Base-by-base conservation (phyloP, 345 rosid species). In the Adansonia digitata region DNA sequence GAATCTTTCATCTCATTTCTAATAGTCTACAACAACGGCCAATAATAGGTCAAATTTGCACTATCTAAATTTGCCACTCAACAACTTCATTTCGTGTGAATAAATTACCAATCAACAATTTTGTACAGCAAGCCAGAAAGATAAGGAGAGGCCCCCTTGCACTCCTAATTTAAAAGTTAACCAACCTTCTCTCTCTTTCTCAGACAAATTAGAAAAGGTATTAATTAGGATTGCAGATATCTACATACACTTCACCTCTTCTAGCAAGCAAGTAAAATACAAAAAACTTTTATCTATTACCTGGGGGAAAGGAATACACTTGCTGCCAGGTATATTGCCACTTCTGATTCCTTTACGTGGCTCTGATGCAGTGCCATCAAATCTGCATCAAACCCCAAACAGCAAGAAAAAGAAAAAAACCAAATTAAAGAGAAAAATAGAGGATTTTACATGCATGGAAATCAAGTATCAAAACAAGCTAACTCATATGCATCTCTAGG, bases 311-410 rank as follows among this genome's bases (percentile, higher is more conserved):
- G 99, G 97, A 76, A 92, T 80, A 79, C 97, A 96, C 80, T 90
- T 92, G 94, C 98, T 93, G 52, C 94, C 94, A 69, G 99, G 98
- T 40, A 96, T 86, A 84, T 96, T 97, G 70, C 99, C 99, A 48
- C 99, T 90, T 68, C 87, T 89, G 75, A 93, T 83, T 76, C 97
- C 98, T 78, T 93, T 93, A 24, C 99, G 92, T 26, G 95, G 98
- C 75, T 96, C 99, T 10, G 94, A 91, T 35, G 88, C 97, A 78
- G 87, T 69, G 42, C 99, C 99, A 35, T 93, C 95, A 85, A 96
- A 96, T 84, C 99, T 96, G 87, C 75, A 61, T 67, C 65, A 62
- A 62, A 55, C 29, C n/a, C 11, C 57, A 69, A 31, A 18, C 55
- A 49, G 18, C n/a, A n/a, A n/a, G 34, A 31, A 31, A 31, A 31